A percentile compares a stretch with the other conserved stretches of the same genome.
These are phyloP conservation scores for Tetrapisispora nanseiensis DNA, from an alignment of 805 yeast species.

Conservation along the genomic window DNA sequence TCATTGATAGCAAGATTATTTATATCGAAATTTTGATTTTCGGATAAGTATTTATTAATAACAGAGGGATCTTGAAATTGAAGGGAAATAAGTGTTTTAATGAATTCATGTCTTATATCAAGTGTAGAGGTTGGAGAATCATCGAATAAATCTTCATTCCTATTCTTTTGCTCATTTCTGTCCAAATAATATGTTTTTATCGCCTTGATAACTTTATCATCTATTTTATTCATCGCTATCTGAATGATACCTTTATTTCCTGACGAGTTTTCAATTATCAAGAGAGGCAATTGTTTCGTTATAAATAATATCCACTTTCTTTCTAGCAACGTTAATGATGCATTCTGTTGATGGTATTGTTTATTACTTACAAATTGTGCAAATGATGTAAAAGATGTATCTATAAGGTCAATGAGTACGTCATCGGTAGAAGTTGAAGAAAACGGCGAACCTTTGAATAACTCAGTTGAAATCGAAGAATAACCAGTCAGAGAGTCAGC, in stretches of 20 bases:
- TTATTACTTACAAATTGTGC: constrained; percentile 37
- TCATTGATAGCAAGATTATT: constrained; percentile 28
- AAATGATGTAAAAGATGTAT: constrained; percentile 33
- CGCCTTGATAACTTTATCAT: constrained; percentile 26
- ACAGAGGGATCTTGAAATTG: constrained; percentile 30
- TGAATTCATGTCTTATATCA: constrained; percentile 43
- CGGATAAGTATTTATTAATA: constrained; percentile 30
- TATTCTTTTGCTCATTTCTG: constrained; percentile 27
- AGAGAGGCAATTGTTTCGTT: constrained; percentile 37
- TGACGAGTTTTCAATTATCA: constrained; percentile 28
- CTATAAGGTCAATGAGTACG: constrained; percentile 23
- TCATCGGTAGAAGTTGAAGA: constrained; percentile 16
- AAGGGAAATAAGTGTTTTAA: constrained; percentile 36
- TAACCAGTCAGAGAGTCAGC: constrained; percentile 26
- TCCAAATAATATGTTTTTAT: constrained; percentile 29
- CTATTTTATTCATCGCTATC: constrained; percentile 21
- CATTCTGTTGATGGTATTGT: constrained; percentile 31
- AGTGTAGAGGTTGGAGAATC: constrained; percentile 38
- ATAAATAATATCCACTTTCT: constrained; percentile 39
- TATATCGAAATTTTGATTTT: constrained; percentile 32
- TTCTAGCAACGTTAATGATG: constrained; percentile 27
- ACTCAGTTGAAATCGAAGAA: constrained; percentile 26
- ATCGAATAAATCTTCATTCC: constrained; percentile 42
- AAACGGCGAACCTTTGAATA: constrained; percentile 23
- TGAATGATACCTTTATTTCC: constrained; percentile 6